Evolutionary conservation across 495 filamentous ascomycete genomes (phyloP), one percentile per base, ranked within the genome.

Genomic region (Hyaloscypha bicolor): DNA sequence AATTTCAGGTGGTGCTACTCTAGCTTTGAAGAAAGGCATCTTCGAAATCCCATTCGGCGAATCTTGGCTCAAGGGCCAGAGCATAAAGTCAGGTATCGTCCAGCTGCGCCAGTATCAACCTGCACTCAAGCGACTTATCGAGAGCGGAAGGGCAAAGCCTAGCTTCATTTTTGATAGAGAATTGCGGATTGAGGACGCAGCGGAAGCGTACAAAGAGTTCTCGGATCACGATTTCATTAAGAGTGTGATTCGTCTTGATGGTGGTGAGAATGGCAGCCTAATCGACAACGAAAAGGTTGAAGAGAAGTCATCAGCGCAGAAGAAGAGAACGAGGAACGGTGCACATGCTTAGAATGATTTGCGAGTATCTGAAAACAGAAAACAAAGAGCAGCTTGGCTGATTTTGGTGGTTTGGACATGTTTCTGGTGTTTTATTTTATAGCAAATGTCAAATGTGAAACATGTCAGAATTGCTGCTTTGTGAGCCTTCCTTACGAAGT

Each of bases 131-230:
- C 51, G 52, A 12, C 19, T 74, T 39, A 69, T 76, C 55, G 69
- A 70, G 30, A 71, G 65, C 30, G 73, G 73, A 11, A 72, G 66
- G 59, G 71, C 71, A 2, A 60, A 51, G 37, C 71, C 69, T 8
- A 65, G 64, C 72, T 76, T 71, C 63, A 58, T 76, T 2, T 68
- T 69, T 31, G 52, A 55, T 19, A 60, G 45, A 33, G 45, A 59
- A 39, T 30, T 51, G 16, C 4, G 56, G 11, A 66, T 66, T 31
- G 42, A 66, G 19, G 64, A 66, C 6, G 64, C 35, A 5, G 2
- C 39, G 25, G 60, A 37, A 31, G 39, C 64, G 31, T 66, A 60
- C 16, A 51, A 29, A 8, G 56, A 60, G 19, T 66, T 66, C 39
- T 60, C 55, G 14, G 55, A 66, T 60, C 64, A 35, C 29, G 33